Evolutionary conservation across 164 flowering plant species (phyloP).

Genomic region (Tetrastigma voinierianum): DNA sequence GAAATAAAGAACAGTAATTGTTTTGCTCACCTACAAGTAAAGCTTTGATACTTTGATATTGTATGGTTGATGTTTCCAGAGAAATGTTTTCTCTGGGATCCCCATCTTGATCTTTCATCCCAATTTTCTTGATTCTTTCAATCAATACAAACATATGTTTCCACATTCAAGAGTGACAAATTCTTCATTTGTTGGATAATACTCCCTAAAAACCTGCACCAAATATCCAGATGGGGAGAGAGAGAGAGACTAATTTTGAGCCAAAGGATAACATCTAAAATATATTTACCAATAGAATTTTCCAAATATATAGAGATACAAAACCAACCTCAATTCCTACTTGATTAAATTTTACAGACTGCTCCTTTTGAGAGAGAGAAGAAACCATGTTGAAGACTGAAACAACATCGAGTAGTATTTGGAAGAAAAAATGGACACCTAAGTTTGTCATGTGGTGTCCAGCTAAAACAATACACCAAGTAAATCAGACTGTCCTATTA

Average conservation of each 20-base stretch:
- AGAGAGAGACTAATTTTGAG: not conserved
- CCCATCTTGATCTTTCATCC: slow-evolving; percentile 18
- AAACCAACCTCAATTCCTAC: slow-evolving; percentile 66
- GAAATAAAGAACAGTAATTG: not conserved
- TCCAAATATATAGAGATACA: not conserved
- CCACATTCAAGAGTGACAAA: slow-evolving; percentile 51
- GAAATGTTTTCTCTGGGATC: slow-evolving; percentile 19
- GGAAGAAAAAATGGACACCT: slow-evolving; percentile 9
- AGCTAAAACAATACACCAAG: no score
- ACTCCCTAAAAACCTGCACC: slow-evolving; percentile 72
- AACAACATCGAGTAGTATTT: slow-evolving; percentile 78
- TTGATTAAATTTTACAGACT: slow-evolving; percentile 51
- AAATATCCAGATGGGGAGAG: not conserved
- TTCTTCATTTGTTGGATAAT: slow-evolving; percentile 51
- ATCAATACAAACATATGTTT: slow-evolving; percentile 59
- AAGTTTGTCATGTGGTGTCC: no score
- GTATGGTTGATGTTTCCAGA: slow-evolving; percentile 19
- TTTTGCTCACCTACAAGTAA: slow-evolving; percentile 53
- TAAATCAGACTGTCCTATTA: no score
- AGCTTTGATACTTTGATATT: slow-evolving; percentile 45
- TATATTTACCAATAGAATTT: not conserved
- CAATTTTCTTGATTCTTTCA: slow-evolving; percentile 32
- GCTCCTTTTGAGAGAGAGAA: slow-evolving; percentile 56
- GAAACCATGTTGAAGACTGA: slow-evolving; percentile 63
- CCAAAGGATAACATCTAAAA: no score